These are phyloP conservation scores for Colletotrichum sp. DNA, from an alignment of 2,329 filamentous ascomycete species.

Conservation along the genomic window DNA sequence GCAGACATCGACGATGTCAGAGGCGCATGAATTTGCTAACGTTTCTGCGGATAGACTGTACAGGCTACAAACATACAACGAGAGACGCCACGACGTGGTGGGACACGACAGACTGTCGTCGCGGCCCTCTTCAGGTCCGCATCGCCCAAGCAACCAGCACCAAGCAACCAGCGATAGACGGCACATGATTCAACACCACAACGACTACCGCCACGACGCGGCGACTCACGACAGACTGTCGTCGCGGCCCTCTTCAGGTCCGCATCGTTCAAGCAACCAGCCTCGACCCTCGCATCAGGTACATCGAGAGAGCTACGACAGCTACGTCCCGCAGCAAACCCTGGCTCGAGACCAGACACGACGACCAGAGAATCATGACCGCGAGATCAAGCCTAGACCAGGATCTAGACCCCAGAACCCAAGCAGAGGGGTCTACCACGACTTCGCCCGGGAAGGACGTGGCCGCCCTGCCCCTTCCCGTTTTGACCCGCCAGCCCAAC, in stretches of 20 bases:
- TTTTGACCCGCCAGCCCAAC: neutral
- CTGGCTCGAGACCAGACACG: neutral
- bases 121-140: no score
- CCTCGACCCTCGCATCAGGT: neutral
- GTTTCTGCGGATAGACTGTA: neutral
- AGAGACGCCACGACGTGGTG: neutral
- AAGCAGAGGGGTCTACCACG: neutral
- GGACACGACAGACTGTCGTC: no score
- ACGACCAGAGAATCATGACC: neutral
- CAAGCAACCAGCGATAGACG: neutral
- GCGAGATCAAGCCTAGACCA: neutral
- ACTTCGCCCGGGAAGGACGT: neutral
- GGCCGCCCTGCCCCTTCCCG: neutral
- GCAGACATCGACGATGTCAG: neutral
- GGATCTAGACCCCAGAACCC: neutral
- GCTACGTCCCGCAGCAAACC: neutral
- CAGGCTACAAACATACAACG: neutral
- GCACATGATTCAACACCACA: neutral
- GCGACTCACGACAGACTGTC: neutral
- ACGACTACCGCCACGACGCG: neutral
- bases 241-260: neutral
- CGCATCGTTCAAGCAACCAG: neutral
- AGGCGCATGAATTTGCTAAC: neutral
- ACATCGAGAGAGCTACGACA: neutral
- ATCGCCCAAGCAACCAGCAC: no score